A percentile compares a stretch with the other conserved stretches of the same genome.
Evolutionary conservation across 257 asterid genomes (phyloP).

Genomic region (Verbascum thapsus): DNA sequence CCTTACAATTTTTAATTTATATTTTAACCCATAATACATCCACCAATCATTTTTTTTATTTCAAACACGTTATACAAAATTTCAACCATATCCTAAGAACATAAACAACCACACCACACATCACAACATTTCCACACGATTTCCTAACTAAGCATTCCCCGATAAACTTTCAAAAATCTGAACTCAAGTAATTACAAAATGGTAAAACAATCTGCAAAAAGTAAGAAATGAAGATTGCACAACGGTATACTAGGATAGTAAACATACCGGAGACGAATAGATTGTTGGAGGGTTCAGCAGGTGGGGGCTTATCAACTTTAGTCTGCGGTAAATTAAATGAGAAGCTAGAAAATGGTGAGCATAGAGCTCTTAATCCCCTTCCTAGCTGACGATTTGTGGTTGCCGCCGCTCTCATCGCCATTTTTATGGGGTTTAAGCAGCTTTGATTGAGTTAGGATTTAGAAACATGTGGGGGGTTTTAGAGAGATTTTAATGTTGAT

Average conservation of each 20-base stretch:
- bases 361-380: conserved; percentile 45
- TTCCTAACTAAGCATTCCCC: too few species aligned
- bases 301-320: conserved; percentile 59
- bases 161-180: too few species aligned
- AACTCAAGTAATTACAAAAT: neutral
- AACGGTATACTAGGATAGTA: conserved; percentile 2
- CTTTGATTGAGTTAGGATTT: conserved; percentile 27
- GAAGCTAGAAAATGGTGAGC: conserved; percentile 48
- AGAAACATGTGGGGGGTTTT: conserved; percentile 11
- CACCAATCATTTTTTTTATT: too few species aligned
- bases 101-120: too few species aligned
- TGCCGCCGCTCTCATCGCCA: conserved; percentile 70
- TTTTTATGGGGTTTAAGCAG: conserved; percentile 39
- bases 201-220: neutral
- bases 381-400: conserved; percentile 35
- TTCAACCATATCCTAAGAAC: too few species aligned
- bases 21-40: too few species aligned
- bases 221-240: conserved; percentile 5
- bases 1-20: too few species aligned
- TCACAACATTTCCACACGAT: too few species aligned
- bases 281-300: conserved; percentile 79
- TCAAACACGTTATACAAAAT: too few species aligned
- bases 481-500: too few species aligned
- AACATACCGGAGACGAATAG: conserved; percentile 76
- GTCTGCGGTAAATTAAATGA: conserved; percentile 57